Conservation (phyloP, 169 alveolate species). For the Eimeria falciformis region DNA sequence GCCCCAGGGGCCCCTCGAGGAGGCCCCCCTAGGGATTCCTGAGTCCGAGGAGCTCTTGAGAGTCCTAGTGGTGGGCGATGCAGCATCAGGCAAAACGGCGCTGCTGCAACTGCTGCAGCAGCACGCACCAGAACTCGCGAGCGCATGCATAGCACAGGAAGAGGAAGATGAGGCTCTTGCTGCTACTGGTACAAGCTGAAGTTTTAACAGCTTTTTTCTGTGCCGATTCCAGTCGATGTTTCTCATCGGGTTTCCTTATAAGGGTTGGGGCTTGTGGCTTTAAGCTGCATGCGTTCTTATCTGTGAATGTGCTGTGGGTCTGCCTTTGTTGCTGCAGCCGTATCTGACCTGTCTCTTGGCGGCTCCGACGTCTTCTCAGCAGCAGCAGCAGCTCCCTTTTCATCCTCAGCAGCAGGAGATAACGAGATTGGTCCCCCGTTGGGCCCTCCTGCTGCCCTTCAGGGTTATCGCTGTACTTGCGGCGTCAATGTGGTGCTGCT, state of each 20-base stretch:
- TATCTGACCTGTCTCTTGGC: too few relatives aligned
- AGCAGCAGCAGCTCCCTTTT: slow-evolving; percentile 10
- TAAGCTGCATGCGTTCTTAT: too few relatives aligned
- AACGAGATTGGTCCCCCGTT: background rate
- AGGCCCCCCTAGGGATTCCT: background rate
- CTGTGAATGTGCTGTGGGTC: too few relatives aligned
- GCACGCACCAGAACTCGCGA: background rate
- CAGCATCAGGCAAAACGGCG: slow-evolving; percentile 27
- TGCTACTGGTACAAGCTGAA: background rate
- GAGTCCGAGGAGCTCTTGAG: background rate
- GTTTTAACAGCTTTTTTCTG: too few relatives aligned
- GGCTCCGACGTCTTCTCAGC: background rate
- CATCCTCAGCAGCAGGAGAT: background rate
- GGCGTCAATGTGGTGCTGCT: background rate
- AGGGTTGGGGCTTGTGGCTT: too few relatives aligned
- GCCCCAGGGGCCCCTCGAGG: slow-evolving; percentile 18
- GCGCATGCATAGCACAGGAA: background rate
- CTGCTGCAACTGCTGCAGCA: slow-evolving; percentile 29
- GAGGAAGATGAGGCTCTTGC: background rate
- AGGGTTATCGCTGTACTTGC: slow-evolving; percentile 15
- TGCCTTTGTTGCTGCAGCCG: too few relatives aligned
- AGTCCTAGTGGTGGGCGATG: slow-evolving; percentile 29
- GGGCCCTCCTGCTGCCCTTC: background rate
- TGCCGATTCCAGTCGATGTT: too few relatives aligned
- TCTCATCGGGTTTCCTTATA: too few relatives aligned